Conservation (phyloP, 176 grass and related monocot genomes). For the Oryza rufipogon region DNA sequence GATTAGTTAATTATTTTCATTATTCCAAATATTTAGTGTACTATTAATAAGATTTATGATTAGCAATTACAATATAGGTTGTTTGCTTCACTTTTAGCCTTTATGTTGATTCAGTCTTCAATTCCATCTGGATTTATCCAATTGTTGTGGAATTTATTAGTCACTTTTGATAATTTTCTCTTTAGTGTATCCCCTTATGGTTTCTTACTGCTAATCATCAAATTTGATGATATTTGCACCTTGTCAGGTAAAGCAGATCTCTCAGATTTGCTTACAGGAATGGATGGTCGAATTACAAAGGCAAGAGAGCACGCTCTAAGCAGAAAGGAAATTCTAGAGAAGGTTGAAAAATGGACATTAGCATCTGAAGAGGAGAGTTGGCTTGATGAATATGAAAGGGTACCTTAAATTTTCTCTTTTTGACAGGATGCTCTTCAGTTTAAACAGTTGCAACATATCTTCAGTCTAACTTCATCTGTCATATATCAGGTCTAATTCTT, state of each 20-base stretch:
- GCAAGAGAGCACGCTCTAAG: constrained; percentile 83
- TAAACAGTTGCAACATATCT: constrained; percentile 26
- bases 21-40: not conserved
- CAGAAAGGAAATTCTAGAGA: constrained; percentile 91
- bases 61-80: not conserved
- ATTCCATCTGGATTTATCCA: not conserved
- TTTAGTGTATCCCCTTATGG: not conserved
- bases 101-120: not conserved
- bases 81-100: not conserved
- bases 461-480: constrained; percentile 13
- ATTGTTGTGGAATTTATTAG: not conserved
- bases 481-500: constrained; percentile 22
- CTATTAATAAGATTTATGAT: not conserved
- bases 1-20: not conserved
- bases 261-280: constrained; percentile 61
- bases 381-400: constrained; percentile 96
- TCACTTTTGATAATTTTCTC: not conserved
- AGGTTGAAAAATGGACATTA: constrained; percentile 81
- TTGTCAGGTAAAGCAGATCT: constrained; percentile 66
- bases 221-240: constrained; percentile 9
- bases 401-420: constrained; percentile 37
- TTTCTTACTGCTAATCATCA: constrained; percentile 20
- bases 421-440: not conserved
- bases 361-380: constrained; percentile 80
- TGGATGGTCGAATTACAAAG: constrained; percentile 63